Base-by-base conservation (phyloP, 495 filamentous ascomycete species). In the Aspergillus avenaceus region DNA sequence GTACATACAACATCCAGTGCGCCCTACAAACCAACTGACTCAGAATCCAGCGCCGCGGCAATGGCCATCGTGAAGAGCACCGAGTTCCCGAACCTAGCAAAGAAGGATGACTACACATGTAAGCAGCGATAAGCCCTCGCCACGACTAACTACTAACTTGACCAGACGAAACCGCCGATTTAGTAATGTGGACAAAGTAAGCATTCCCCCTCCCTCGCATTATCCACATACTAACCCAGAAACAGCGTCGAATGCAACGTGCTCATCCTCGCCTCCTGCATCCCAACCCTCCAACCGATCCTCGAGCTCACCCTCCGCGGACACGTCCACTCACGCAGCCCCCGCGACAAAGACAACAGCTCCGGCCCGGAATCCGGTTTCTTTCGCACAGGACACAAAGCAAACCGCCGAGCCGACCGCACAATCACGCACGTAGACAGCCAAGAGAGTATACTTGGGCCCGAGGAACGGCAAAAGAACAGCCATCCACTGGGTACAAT, bases 171-270 rank as follows among this genome's bases (percentile, higher is more conserved):
- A 73, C 67, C 8, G 59, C 68, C 13, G 63, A 72, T 25, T 54
- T 77, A n/a, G 62, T 73, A 8, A 64, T 77, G 43, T 78, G 76
- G 76, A 77, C 73, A 1, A 55, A 56, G 72, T 75, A 64, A 36
- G 28, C 16, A 5, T 8, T 9, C 13, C 4, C 27, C 29, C 6
- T 50, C 27, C 41, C 48, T 28, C 5, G 31, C 40, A n/a, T 44
- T 9, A 27, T 12, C 14, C 34, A 25, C 22, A 23, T 46, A 32
- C 26, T 19, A 42, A 46, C 24, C n/a, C n/a, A 28, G 12, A 23
- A 27, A n/a, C 41, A 75, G 71, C 26, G 59, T 76, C 59, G 74
- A 79, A 59, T 71, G 67, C 14, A 71, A 70, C 56, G 62, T 66
- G 24, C 61, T 77, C 49, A 73, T 75, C 49, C 70, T 77, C 26